Base-by-base conservation (phyloP, 2,329 filamentous ascomycete species). In the Fusarium torulosum region DNA sequence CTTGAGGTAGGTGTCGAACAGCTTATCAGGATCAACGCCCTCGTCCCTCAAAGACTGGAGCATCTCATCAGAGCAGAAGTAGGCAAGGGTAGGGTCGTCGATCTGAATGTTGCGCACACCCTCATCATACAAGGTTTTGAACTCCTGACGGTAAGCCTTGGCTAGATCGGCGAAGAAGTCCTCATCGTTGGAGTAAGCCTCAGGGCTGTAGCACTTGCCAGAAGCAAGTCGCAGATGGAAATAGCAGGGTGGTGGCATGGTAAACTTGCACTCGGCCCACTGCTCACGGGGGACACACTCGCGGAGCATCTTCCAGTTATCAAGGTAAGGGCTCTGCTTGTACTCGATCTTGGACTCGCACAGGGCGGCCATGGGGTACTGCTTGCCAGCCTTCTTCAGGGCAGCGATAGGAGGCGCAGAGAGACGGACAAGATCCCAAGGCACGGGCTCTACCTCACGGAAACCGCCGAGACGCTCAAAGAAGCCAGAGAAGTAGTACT, bases 41-140 rank as follows among this genome's bases (percentile, higher is more conserved):
- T 84, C 83, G 56, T 85, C 81, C 79, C 83, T 73, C 57, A 82
- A 87, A 27, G 87, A 86, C 55, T 82, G 79, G 17, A 89, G 79
- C 87, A 91, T 91, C 64, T 87, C 86, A 37, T 90, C 86, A 6
- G 86, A 89, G 79, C 89, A 91, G 77, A 91, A 91, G 76, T 91
- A 84, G 4, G 79, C 86, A 47, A 90, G 79, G 49, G 88, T 87
- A n/a, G 87, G 87, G 73, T 89, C 87, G 62, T 89, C 87, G 45
- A 87, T 86, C 74, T 88, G 87, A 25, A 87, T 78, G 67, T 87
- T 87, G 25, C 86, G 79, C 65, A 85, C 80, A 21, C 86, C 86
- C 51, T 83, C 82, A 17, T 83, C 80, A 63, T 88, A 87, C 56
- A 88, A 75, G 14, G 84, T 82, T 73, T 82, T 78, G 46, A 88